A percentile compares a stretch with the other conserved stretches of the same genome.
phyloP scores from a whole-genome alignment of 2,329 filamentous ascomycete species.

The Cadophora malorum region DNA sequence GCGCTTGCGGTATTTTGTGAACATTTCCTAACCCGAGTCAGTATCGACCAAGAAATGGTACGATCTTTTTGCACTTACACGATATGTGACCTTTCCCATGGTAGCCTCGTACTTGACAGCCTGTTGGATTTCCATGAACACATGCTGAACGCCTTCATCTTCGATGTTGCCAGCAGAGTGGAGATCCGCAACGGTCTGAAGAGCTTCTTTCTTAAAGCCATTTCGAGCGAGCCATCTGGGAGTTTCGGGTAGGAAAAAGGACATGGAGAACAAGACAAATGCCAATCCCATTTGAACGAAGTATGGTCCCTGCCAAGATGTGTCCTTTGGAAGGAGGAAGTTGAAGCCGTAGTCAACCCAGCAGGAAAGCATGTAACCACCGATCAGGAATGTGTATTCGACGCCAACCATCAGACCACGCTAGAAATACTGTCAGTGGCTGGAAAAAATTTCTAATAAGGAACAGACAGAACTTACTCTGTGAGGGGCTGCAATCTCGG shows the following conservation, averaged over 20 bases:
- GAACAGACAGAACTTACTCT: slow-evolving; percentile 4
- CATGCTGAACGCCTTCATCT: slow-evolving; percentile 46
- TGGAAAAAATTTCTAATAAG: too few species aligned
- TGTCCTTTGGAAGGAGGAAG: slow-evolving; percentile 18
- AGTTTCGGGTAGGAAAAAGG: slow-evolving; percentile 18
- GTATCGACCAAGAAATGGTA: neutral
- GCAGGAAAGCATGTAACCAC: slow-evolving; percentile 23
- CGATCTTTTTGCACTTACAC: slow-evolving; percentile 34
- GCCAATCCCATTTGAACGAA: slow-evolving; percentile 16
- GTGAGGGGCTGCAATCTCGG: slow-evolving; percentile 20
- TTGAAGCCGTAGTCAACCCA: slow-evolving; percentile 24
- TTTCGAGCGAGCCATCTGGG: slow-evolving; percentile 49
- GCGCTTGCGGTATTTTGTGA: slow-evolving; percentile 51
- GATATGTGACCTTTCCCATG: slow-evolving; percentile 46
- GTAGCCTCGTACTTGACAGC: slow-evolving; percentile 48
- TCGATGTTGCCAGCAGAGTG: slow-evolving; percentile 47
- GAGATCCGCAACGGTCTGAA: slow-evolving; percentile 51
- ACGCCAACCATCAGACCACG: slow-evolving; percentile 20
- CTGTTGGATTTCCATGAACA: slow-evolving; percentile 49
- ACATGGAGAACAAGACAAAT: slow-evolving; percentile 20
- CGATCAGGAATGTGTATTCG: slow-evolving; percentile 21
- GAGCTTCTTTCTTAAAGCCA: slow-evolving; percentile 48
- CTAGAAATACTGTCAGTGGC: neutral
- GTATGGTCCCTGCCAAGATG: slow-evolving; percentile 20
- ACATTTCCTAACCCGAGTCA: slow-evolving; percentile 47